A percentile compares a stretch with the other conserved stretches of the same genome.
These are phyloP conservation scores for Kluyveromyces sp. DNA, from an alignment of 1,139 yeast species.

Conservation along the genomic window DNA sequence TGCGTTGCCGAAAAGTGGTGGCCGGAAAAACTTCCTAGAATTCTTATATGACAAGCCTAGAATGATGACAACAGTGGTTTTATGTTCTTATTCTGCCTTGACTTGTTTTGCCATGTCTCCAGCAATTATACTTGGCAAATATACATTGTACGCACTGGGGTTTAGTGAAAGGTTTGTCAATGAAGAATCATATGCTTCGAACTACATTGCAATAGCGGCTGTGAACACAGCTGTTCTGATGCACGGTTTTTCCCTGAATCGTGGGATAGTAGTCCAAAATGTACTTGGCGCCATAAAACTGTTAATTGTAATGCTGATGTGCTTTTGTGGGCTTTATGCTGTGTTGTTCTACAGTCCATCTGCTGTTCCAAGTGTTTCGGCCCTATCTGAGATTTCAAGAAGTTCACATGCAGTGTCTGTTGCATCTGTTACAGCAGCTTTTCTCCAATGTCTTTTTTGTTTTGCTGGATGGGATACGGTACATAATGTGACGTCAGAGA, in stretches of 20 bases:
- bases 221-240: slow-evolving; percentile 40
- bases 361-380: slow-evolving; percentile 6
- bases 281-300: slow-evolving; percentile 50
- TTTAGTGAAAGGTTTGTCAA: slow-evolving; percentile 35
- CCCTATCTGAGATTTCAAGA: slow-evolving; percentile 1
- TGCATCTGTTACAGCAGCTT: slow-evolving; percentile 48
- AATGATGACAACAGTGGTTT: slow-evolving; percentile 52
- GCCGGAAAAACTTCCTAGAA: slow-evolving; percentile 64
- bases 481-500: slow-evolving; percentile 55
- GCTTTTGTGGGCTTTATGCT: slow-evolving; percentile 46
- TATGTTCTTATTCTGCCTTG: slow-evolving; percentile 48
- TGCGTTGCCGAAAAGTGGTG: slow-evolving; percentile 66
- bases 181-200: slow-evolving; percentile 28
- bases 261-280: slow-evolving; percentile 51
- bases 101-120: slow-evolving; percentile 63
- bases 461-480: slow-evolving; percentile 61
- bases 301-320: slow-evolving; percentile 42
- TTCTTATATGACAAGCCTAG: slow-evolving; percentile 55
- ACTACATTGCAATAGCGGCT: slow-evolving; percentile 41
- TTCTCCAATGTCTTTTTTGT: slow-evolving; percentile 53
- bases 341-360: slow-evolving; percentile 33
- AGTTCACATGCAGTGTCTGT: slow-evolving; percentile 25
- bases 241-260: slow-evolving; percentile 49
- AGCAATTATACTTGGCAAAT: slow-evolving; percentile 66
- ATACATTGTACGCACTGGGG: slow-evolving; percentile 46